Base-by-base conservation (phyloP, 257 asterid species). In the Jacaranda copaia region DNA sequence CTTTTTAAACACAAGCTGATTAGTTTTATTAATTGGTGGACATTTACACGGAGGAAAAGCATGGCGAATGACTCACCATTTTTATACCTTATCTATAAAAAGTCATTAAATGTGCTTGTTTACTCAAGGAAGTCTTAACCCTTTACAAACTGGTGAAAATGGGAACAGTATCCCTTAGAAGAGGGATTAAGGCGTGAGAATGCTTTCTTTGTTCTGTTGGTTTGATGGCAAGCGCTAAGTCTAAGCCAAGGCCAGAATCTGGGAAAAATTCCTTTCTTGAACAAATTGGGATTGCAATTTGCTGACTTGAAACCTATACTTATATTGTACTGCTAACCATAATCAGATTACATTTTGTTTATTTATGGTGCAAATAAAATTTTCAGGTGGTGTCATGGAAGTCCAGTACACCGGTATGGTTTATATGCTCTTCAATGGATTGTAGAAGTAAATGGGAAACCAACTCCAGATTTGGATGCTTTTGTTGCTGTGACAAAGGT, bases 311-410 rank as follows among this genome's bases (percentile, higher is more conserved):
- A 25, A 25, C 32, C 14, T 8, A 36, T 15, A 42, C 40, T 38
- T 36, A 20, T 66, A 7, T 53, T 32, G 9, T 56, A 70, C 19
- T 75, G 15, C 13, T 20, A 19, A 56, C 38, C 6, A n/a, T n/a
- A 58, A 8, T 35, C 58, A 55, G 72, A 72, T 58, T 32, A 58
- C 57, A n/a, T 64, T 75, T 39, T 58, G 46, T 56, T 67, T 72
- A 61, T 39, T 73, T 53, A 36, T 74, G 36, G 56, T 74, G 61
- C 35, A 56, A 72, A 78, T 75, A 11, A 12, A 42, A 51, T 74
- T 66, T 79, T 81, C 90, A 95, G 99, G 93, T 90, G 96, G 98
- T 93, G 99, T 83, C 97, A 93, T 69, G 99, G 99, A 65, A 95
- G 99, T 86, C 99, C 99, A 77, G 99, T 68, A 40, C 96, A 93